Evolutionary conservation across 345 rosid genomes (phyloP), one percentile per base, ranked within the genome.

Genomic region (Lumnitzera littorea): DNA sequence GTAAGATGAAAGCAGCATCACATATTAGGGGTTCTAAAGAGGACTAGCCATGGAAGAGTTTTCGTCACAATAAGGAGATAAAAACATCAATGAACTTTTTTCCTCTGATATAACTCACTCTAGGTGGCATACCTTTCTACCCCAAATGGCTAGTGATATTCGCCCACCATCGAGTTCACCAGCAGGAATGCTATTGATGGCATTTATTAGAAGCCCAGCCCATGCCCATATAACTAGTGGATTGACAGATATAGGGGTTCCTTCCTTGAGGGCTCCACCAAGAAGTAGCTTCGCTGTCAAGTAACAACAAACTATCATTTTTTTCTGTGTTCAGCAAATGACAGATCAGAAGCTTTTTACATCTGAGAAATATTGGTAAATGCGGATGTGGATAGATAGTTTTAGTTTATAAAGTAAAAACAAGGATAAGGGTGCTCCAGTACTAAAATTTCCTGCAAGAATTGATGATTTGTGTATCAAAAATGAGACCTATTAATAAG

Each of bases 101-200:
- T 36, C 43, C 43, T 36, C 43, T 36, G 43, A 36, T 36, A 36
- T 62, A 47, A 63, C 51, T 46, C 2, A 46, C 16, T 17, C 46
- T 54, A 17, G 56, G 58, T 29, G 6, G 17, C 51, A 13, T 82
- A 92, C 98, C 91, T 92, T 92, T 78, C 97, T 82, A 72, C 97
- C 98, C 97, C 96, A 92, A 46, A 92, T 78, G 62, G 97, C 75
- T 50, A 89, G 87, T 47, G 94, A 76, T 25, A 92, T 85, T 70
- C 83, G 72, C 46, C 98, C 96, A 14, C 96, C 96, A 52, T 92
- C 98, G 31, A 85, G 86, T 72, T 87, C 98, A 67, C 98, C 97
- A 0, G 97, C 98, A 13, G 96, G 98, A 63, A 92, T 92, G 78
- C 97, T 89, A 74, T 89, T 92, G 76, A 92, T 82, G 58, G 90